Conservation (phyloP, 2,329 filamentous ascomycete genomes). For the Plectosphaerella plurivora region DNA sequence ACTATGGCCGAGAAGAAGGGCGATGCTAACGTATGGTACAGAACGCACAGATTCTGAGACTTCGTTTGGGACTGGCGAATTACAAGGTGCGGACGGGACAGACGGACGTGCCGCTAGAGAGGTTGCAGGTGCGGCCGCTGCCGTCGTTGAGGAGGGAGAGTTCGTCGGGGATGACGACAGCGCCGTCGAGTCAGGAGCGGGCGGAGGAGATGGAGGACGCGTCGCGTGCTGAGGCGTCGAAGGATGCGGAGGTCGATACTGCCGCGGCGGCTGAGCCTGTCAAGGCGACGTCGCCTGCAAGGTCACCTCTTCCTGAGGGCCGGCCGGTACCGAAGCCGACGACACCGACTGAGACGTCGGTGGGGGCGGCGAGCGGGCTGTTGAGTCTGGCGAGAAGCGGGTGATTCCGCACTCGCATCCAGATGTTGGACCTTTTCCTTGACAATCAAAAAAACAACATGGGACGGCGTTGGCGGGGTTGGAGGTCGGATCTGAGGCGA, state of each 20-base stretch:
- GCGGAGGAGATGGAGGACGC: slow-evolving; percentile 10
- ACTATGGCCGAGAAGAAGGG: background rate
- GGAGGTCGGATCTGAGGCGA: too few relatives aligned
- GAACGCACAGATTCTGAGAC: slow-evolving; percentile 61
- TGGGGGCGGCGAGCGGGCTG: slow-evolving; percentile 47
- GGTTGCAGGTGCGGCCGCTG: slow-evolving; percentile 43
- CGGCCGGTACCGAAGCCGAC: slow-evolving; percentile 19
- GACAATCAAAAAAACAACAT: too few relatives aligned
- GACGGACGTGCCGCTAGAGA: slow-evolving; percentile 58
- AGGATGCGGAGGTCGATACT: slow-evolving; percentile 6
- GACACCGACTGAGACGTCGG: slow-evolving; percentile 41
- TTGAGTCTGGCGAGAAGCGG: slow-evolving; percentile 36
- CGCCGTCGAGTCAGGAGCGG: slow-evolving; percentile 12
- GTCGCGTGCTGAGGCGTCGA: background rate
- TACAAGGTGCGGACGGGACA: slow-evolving; percentile 76
- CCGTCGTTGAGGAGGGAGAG: slow-evolving; percentile 8
- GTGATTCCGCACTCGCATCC: background rate
- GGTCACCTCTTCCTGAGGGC: background rate
- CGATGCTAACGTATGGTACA: slow-evolving; percentile 22
- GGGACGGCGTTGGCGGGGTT: too few relatives aligned
- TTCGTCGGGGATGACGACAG: slow-evolving; percentile 11
- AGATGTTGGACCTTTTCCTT: too few relatives aligned
- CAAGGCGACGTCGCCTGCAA: too few relatives aligned
- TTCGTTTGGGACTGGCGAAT: slow-evolving; percentile 65
- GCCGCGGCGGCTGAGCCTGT: slow-evolving; percentile 7